Conservation (phyloP, 2,329 filamentous ascomycete genomes). For the Pyricularia grisea region DNA sequence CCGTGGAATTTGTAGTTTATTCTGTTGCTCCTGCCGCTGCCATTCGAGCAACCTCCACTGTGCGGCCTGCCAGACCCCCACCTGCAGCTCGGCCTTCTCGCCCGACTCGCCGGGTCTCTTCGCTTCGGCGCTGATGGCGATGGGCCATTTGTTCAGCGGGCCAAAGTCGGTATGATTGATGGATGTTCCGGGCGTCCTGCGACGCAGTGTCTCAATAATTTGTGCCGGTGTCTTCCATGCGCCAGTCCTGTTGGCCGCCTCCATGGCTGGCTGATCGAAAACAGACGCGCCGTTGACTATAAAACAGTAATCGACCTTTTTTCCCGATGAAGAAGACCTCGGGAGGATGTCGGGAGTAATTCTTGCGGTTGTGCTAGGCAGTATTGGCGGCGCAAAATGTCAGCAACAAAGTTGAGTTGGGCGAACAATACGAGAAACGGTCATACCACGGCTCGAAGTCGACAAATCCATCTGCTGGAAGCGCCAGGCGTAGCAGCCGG, state of each 20-base stretch:
- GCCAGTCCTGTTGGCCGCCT: no score
- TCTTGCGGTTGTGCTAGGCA: background rate
- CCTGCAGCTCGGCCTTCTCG: background rate
- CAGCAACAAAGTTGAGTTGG: background rate
- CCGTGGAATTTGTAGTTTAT: background rate
- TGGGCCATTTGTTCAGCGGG: background rate
- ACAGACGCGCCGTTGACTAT: no score
- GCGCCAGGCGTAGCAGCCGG: background rate
- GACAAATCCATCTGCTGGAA: background rate
- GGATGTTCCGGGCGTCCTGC: no score
- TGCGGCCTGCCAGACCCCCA: constrained; percentile 4
- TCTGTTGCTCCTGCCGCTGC: background rate
- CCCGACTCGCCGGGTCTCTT: background rate
- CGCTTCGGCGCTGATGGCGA: constrained; percentile 6
- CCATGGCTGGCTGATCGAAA: no score
- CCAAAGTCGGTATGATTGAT: no score
- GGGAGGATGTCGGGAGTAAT: background rate
- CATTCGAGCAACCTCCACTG: constrained; percentile 5
- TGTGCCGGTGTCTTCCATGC: no score
- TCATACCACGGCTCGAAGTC: background rate
- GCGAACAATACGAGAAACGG: background rate
- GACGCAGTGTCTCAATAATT: no score
- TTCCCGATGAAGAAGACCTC: no score
- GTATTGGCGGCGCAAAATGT: background rate
- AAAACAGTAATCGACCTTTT: no score